Conservation (phyloP, 2,329 filamentous ascomycete species). For the Apiospora aurea region DNA sequence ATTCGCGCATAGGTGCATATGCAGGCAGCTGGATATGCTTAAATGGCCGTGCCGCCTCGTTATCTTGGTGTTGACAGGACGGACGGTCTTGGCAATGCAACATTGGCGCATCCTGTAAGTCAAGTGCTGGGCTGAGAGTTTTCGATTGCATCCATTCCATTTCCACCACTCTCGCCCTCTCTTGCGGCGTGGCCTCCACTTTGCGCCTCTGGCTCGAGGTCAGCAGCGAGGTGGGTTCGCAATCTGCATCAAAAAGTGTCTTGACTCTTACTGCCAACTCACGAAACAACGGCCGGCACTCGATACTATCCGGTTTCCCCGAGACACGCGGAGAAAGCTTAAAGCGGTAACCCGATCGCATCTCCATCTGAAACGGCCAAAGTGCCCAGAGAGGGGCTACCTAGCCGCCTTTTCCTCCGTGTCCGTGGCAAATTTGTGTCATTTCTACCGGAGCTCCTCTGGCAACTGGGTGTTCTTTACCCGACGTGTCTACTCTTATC, state of each 20-base stretch:
- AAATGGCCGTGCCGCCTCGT: background rate
- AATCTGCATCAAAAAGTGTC: background rate
- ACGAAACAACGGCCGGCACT: background rate
- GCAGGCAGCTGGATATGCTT: slow-evolving; percentile 10
- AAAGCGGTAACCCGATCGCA: background rate
- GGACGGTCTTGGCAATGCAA: slow-evolving; percentile 4
- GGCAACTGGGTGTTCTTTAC: background rate
- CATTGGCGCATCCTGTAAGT: background rate
- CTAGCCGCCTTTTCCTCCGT: background rate
- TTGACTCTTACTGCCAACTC: background rate
- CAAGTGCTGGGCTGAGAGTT: background rate
- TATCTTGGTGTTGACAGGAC: background rate
- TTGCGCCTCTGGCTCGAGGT: background rate
- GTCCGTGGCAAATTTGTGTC: background rate
- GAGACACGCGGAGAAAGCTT: background rate
- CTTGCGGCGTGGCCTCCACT: background rate
- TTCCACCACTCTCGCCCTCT: background rate
- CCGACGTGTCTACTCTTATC: background rate
- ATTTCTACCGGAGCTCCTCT: background rate
- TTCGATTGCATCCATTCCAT: background rate
- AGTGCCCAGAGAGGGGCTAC: background rate
- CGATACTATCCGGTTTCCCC: background rate
- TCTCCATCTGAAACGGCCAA: background rate
- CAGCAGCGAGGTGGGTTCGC: slow-evolving; percentile 2
- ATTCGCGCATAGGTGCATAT: background rate